Evolutionary conservation across 331 rosid genomes (phyloP).

Genomic region (Pyrus hybrid): DNA sequence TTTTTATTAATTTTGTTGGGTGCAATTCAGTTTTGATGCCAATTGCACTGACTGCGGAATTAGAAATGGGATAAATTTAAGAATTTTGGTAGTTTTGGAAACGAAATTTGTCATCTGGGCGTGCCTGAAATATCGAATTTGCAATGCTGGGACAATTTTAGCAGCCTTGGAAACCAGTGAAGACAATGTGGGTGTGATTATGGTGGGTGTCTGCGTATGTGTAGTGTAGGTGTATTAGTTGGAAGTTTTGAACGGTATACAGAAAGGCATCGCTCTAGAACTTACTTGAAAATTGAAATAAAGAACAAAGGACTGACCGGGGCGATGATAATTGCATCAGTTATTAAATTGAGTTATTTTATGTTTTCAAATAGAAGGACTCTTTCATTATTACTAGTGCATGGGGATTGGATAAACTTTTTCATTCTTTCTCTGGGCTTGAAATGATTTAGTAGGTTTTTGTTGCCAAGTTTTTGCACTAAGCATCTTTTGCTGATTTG

Average conservation of each 20-base stretch:
- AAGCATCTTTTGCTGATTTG: slow-evolving; percentile 47
- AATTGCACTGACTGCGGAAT: background rate
- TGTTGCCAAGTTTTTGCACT: slow-evolving; percentile 5
- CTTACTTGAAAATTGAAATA: background rate
- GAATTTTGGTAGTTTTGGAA: background rate
- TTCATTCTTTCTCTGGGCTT: slow-evolving; percentile 6
- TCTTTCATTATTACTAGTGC: background rate
- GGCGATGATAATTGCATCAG: background rate
- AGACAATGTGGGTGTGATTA: background rate
- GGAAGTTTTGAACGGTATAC: background rate
- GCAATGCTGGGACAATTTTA: background rate
- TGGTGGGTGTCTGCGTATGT: background rate
- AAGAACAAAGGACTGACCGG: background rate
- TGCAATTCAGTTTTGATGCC: background rate
- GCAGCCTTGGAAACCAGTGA: background rate
- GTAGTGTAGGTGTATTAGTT: background rate
- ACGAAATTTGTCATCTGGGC: background rate
- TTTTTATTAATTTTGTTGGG: background rate
- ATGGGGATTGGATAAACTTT: background rate
- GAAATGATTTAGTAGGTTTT: background rate
- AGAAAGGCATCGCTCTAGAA: background rate
- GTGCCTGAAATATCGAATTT: background rate
- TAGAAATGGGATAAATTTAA: background rate
- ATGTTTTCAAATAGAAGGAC: background rate
- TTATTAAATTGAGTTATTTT: background rate